Percentiles rank a stretch among this genome's conserved stretches.
These are phyloP conservation scores for Ricinus communis DNA, from an alignment of 345 rosid species.

Conservation along the genomic window DNA sequence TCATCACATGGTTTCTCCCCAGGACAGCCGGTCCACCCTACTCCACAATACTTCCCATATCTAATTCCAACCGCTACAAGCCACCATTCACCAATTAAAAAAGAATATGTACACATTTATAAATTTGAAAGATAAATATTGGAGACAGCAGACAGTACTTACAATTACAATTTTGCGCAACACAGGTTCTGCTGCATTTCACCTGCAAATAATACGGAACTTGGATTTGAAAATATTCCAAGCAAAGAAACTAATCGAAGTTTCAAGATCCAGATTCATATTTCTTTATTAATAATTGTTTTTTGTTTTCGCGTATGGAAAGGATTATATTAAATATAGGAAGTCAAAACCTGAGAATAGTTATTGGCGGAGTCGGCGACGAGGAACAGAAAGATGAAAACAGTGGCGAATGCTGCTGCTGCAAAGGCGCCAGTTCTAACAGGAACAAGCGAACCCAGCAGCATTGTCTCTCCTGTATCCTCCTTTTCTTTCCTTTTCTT, in stretches of 20 bases:
- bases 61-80: conserved; percentile 61
- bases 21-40: conserved; percentile 84
- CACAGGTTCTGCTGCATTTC: conserved; percentile 70
- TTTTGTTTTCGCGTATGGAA: not conserved
- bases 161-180: conserved; percentile 65
- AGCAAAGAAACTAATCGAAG: not conserved
- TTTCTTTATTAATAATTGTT: not conserved
- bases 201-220: conserved; percentile 36
- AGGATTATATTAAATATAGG: no score
- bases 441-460: conserved; percentile 16
- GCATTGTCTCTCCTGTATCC: conserved; percentile 17
- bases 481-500: not conserved
- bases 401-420: conserved; percentile 31
- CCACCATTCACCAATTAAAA: not conserved
- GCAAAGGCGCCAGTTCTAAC: conserved; percentile 18
- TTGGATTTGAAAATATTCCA: not conserved
- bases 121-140: no score
- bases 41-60: conserved; percentile 95
- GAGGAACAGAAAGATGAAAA: conserved; percentile 40
- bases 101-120: not conserved
- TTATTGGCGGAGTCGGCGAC: conserved; percentile 36
- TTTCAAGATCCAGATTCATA: not conserved
- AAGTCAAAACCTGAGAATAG: conserved; percentile 35
- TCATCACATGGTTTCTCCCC: conserved; percentile 90
- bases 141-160: conserved; percentile 24